These are phyloP conservation scores for Psilocybe sp. DNA, from an alignment of 768 basidiomycete species.

Conservation along the genomic window DNA sequence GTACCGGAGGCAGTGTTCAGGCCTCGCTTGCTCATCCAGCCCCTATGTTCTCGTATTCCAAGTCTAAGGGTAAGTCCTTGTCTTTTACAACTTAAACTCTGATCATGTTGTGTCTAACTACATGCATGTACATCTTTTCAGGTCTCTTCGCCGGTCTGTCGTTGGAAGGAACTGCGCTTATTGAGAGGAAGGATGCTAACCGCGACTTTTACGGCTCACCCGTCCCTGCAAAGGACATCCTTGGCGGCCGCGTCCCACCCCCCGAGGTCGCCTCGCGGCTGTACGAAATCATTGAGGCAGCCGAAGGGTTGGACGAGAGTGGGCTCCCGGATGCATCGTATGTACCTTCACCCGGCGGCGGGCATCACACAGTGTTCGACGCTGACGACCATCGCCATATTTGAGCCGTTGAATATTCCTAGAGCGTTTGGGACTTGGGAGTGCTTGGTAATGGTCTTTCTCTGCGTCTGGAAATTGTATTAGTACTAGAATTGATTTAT, in stretches of 20 bases:
- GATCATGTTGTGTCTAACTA: constrained; percentile 2
- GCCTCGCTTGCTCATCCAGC: constrained; percentile 88
- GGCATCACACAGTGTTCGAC: constrained; percentile 73
- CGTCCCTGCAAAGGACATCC: constrained; percentile 86
- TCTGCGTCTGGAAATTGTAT: no score
- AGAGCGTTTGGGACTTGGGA: not conserved
- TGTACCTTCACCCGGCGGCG: constrained; percentile 65
- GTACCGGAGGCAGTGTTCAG: constrained; percentile 89
- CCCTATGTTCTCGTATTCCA: constrained; percentile 96
- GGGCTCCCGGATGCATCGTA: constrained; percentile 78
- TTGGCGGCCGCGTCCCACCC: constrained; percentile 92
- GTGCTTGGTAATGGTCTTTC: not conserved
- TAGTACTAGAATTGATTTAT: no score
- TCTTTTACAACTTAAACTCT: not conserved
- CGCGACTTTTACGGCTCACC: constrained; percentile 93
- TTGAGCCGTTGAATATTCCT: not conserved
- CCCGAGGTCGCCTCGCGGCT: constrained; percentile 90
- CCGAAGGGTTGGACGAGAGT: constrained; percentile 87
- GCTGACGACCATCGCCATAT: constrained; percentile 49
- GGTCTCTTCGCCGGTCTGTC: constrained; percentile 95
- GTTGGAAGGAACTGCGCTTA: constrained; percentile 89
- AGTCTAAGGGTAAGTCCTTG: constrained; percentile 79
- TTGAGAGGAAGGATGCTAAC: constrained; percentile 96
- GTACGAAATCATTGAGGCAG: constrained; percentile 96
- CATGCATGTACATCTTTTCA: constrained; percentile 20